A percentile compares a stretch with the other conserved stretches of the same genome.
phyloP scores from a whole-genome alignment of 768 basidiomycete species.

The Macrolepiota fuliginosa region DNA sequence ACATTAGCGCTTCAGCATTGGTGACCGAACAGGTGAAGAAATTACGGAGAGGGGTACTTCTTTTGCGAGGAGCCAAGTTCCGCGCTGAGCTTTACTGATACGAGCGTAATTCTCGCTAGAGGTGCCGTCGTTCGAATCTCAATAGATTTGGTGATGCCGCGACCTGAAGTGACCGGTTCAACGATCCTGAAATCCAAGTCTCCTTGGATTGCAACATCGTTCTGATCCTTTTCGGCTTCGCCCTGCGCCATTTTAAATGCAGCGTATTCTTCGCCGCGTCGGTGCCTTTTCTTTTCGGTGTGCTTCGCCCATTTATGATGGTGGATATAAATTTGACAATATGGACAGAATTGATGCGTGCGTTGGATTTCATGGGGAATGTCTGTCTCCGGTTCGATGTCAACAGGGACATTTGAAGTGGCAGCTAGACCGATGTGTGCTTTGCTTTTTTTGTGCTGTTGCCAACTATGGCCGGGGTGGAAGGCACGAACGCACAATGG shows the following conservation, averaged over 20 bases:
- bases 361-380: conserved; percentile 2
- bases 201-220: conserved; percentile 44
- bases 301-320: conserved; percentile 33
- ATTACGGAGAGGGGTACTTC: conserved; percentile 10
- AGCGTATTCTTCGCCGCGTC: conserved; percentile 33
- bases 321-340: conserved; percentile 25
- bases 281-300: conserved; percentile 26
- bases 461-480: neutral
- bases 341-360: conserved; percentile 23
- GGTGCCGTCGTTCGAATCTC: conserved; percentile 28
- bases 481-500: conserved; percentile 5
- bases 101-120: conserved; percentile 24
- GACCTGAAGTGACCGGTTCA: conserved; percentile 27
- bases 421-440: conserved; percentile 3
- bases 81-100: conserved; percentile 5
- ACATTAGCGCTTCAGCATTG: too few species aligned
- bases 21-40: neutral
- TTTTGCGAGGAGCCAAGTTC: neutral
- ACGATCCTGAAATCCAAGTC: conserved; percentile 51
- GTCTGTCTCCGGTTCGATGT: conserved; percentile 20
- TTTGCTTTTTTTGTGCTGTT: neutral
- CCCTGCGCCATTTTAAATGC: conserved; percentile 42
- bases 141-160: conserved; percentile 18
- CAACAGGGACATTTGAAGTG: neutral
- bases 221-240: conserved; percentile 53